Conservation (phyloP, 1,284 basidiomycete species). For the Cutaneotrichosporon spelunceum region DNA sequence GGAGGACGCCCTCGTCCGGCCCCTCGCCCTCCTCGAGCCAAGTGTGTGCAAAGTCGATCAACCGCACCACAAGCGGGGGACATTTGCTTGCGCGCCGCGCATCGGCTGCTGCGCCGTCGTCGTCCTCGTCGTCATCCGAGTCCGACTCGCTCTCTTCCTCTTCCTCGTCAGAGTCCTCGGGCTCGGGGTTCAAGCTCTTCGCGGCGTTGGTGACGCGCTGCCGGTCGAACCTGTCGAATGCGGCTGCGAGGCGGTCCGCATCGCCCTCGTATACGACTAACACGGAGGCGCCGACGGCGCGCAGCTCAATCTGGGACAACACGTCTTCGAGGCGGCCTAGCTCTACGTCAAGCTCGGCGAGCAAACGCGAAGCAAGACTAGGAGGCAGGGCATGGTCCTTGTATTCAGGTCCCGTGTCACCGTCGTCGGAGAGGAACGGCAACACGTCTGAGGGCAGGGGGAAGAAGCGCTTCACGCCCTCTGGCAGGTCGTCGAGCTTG, state of each 20-base stretch:
- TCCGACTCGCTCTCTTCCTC: conserved; percentile 43
- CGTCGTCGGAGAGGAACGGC: conserved; percentile 4
- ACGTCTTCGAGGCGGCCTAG: conserved; percentile 58
- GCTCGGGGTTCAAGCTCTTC: conserved; percentile 18
- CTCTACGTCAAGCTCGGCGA: conserved; percentile 55
- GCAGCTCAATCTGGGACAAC: conserved; percentile 62
- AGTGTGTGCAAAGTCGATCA: conserved; percentile 95
- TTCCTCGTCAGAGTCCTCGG: conserved; percentile 32
- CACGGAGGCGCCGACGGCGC: conserved; percentile 77
- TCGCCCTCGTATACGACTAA: conserved; percentile 82
- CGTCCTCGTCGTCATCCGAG: conserved; percentile 39
- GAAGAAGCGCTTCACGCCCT: conserved; percentile 76
- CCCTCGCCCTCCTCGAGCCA: conserved; percentile 67
- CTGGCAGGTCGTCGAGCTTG: conserved; percentile 62
- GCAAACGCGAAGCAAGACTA: conserved; percentile 60
- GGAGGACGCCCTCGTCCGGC: conserved; percentile 71
- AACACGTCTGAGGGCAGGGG: conserved; percentile 53
- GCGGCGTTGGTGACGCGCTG: conserved; percentile 19
- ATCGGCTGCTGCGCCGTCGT: conserved; percentile 32
- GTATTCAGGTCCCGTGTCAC: conserved; percentile 15
- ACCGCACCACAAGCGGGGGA: conserved; percentile 64
- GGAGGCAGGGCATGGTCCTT: conserved; percentile 57
- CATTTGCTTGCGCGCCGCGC: conserved; percentile 50
- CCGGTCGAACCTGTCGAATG: conserved; percentile 53
- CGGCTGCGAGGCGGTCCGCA: conserved; percentile 53